Evolutionary conservation across 208 protist species (phyloP).

Genomic region (Borovskyia barvae): DNA sequence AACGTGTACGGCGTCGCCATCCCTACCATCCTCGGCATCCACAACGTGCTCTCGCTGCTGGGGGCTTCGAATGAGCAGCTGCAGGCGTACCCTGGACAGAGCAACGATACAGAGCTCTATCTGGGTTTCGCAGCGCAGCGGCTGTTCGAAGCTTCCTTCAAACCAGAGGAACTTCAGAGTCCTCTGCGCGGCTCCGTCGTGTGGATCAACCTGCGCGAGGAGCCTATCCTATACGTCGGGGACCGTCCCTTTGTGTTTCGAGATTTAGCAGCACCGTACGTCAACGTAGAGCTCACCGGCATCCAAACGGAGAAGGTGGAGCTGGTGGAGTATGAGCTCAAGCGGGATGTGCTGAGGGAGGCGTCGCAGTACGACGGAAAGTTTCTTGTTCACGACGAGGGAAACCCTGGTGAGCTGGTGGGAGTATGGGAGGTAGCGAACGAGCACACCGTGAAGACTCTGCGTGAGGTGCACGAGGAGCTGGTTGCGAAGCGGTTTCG

Average conservation of each 20-base stretch:
- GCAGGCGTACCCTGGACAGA: conserved; percentile 60
- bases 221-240: conserved; percentile 87
- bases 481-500: conserved; percentile 51
- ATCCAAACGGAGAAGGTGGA: conserved; percentile 86
- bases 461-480: conserved; percentile 81
- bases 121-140: conserved; percentile 75
- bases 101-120: conserved; percentile 78
- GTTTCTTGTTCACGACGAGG: conserved; percentile 89
- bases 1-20: conserved; percentile 90
- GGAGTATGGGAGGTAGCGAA: conserved; percentile 72
- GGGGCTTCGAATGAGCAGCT: conserved; percentile 72
- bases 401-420: conserved; percentile 82
- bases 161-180: conserved; percentile 51
- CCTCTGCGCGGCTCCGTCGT: conserved; percentile 82
- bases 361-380: conserved; percentile 67
- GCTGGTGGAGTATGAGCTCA: conserved; percentile 70
- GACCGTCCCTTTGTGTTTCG: conserved; percentile 86
- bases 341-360: conserved; percentile 76
- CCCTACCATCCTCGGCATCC: conserved; percentile 75
- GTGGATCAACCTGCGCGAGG: conserved; percentile 88
- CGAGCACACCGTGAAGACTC: conserved; percentile 73
- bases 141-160: conserved; percentile 78
- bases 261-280: conserved; percentile 82
- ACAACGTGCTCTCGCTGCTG: conserved; percentile 86
- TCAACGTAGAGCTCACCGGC: conserved; percentile 88